phyloP scores from a whole-genome alignment of 768 basidiomycete species.

The Mycena crocata region DNA sequence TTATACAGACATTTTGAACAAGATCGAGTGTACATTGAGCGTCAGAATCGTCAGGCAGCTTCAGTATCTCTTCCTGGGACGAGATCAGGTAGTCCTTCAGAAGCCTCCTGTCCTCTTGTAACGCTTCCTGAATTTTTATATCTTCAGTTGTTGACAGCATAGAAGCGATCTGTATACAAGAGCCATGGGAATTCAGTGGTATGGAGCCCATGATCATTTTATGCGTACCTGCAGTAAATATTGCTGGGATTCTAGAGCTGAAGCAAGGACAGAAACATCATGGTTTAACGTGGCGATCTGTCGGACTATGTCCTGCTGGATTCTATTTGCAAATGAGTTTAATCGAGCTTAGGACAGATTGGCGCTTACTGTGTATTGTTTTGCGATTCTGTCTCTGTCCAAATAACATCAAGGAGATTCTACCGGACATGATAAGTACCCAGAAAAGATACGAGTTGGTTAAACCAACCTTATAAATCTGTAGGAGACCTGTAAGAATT shows the following conservation, averaged over 20 bases:
- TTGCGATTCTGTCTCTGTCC: constrained; percentile 16
- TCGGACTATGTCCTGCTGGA: not conserved
- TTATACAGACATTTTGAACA: constrained; percentile 15
- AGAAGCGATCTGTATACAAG: constrained; percentile 5
- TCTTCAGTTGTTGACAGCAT: constrained; percentile 1
- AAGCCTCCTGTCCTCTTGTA: constrained; percentile 3
- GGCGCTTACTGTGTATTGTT: constrained; percentile 1
- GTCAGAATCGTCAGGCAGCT: not conserved
- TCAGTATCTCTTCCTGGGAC: constrained; percentile 11
- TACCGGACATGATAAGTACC: not conserved
- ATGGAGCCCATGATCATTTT: no score
- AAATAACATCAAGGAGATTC: constrained; percentile 17
- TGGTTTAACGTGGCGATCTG: not conserved
- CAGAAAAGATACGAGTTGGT: no score
- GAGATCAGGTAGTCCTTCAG: constrained; percentile 2
- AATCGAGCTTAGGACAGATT: no score
- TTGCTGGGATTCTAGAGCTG: constrained; percentile 14
- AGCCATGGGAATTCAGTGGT: no score
- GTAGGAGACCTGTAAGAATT: not conserved
- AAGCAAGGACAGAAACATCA: not conserved
- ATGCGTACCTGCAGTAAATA: constrained; percentile 9
- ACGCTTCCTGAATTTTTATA: not conserved
- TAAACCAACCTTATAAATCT: constrained; percentile 11
- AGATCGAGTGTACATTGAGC: constrained; percentile 16
- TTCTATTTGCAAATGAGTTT: not conserved